These are phyloP conservation scores for Davidsoniella eucalypti DNA, from an alignment of 2,329 filamentous ascomycete genomes.

Conservation along the genomic window DNA sequence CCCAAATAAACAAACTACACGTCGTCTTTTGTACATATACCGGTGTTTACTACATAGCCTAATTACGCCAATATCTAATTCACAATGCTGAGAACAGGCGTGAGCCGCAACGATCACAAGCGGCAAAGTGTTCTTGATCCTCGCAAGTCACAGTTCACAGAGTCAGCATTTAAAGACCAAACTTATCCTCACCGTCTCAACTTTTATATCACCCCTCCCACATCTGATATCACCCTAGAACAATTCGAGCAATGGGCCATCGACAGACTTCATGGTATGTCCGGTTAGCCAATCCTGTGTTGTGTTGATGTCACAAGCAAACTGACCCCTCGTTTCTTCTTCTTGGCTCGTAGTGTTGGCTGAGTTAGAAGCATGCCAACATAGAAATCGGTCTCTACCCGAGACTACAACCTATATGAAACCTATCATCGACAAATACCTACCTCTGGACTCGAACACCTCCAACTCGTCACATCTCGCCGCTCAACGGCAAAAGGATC, in stretches of 20 bases:
- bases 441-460: conserved; percentile 63
- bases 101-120: conserved; percentile 47
- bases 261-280: conserved; percentile 61
- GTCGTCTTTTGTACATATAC: not conserved
- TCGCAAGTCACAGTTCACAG: conserved; percentile 75
- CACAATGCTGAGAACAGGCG: conserved; percentile 34
- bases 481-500: conserved; percentile 76
- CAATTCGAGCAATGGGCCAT: conserved; percentile 99
- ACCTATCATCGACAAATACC: conserved; percentile 70
- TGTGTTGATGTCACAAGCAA: not conserved
- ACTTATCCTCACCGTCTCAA: conserved; percentile 78
- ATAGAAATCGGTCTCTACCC: conserved; percentile 71
- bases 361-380: conserved; percentile 85
- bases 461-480: conserved; percentile 42
- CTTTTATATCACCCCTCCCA: conserved; percentile 78
- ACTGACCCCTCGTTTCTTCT: conserved; percentile 14
- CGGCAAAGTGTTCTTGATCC: conserved; percentile 59
- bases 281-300: not conserved
- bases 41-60: not conserved
- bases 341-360: conserved; percentile 45
- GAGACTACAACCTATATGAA: conserved; percentile 77
- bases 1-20: not conserved
- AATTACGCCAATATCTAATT: not conserved
- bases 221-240: conserved; percentile 85
- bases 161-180: conserved; percentile 57